A percentile compares a stretch with the other conserved stretches of the same genome.
phyloP scores from a whole-genome alignment of 2,329 filamentous ascomycete genomes.

The Volutella citrinella region DNA sequence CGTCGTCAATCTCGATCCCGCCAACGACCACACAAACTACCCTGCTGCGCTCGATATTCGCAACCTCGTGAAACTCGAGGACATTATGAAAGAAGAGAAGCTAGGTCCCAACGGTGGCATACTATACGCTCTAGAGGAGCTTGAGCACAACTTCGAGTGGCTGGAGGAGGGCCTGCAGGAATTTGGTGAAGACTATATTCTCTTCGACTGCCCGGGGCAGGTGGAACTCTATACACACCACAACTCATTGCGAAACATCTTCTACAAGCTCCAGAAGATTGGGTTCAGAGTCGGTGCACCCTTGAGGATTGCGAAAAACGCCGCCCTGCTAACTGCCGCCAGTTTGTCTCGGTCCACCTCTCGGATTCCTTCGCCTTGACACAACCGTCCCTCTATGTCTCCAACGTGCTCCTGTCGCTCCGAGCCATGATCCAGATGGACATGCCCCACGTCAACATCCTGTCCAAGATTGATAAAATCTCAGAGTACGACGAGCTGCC shows the following conservation, averaged over 20 bases:
- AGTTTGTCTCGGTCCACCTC: conserved; percentile 92
- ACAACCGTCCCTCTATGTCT: conserved; percentile 90
- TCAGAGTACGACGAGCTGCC: conserved; percentile 79
- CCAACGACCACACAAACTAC: conserved; percentile 90
- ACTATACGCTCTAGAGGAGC: conserved; percentile 89
- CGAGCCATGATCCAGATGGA: conserved; percentile 98
- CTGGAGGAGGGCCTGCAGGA: conserved; percentile 76
- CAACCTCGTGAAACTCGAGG: conserved; percentile 82
- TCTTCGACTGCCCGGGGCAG: conserved; percentile 96
- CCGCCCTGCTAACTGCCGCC: conserved; percentile 16
- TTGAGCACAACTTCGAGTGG: conserved; percentile 94
- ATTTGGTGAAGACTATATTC: conserved; percentile 83
- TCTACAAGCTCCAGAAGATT: conserved; percentile 84
- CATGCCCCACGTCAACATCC: conserved; percentile 89
- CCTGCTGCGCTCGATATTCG: conserved; percentile 88
- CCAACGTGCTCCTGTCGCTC: conserved; percentile 86
- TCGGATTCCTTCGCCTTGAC: conserved; percentile 93
- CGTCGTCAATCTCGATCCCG: conserved; percentile 93
- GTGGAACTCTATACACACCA: conserved; percentile 98
- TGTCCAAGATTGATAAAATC: conserved; percentile 97
- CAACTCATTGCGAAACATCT: conserved; percentile 84
- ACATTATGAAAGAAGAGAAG: conserved; percentile 89
- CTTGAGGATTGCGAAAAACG: not conserved
- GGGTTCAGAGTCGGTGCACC: conserved; percentile 76
- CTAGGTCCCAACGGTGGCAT: conserved; percentile 91